Percentiles rank a stretch among this genome's conserved stretches.
phyloP scores from a whole-genome alignment of 345 rosid species.

The Rhodamnia argentea region DNA sequence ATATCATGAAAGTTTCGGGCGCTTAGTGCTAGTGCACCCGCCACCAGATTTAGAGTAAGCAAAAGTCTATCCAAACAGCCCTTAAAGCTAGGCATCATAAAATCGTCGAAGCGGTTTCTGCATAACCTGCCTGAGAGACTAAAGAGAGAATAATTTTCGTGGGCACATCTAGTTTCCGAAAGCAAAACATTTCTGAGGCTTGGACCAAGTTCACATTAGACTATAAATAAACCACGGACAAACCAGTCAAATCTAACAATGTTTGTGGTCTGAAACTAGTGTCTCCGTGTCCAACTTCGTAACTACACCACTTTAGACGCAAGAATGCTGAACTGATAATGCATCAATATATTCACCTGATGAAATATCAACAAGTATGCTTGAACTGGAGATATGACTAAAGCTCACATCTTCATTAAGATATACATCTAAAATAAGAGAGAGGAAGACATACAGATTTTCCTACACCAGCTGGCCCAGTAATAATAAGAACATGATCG shows the following conservation, averaged over 20 bases:
- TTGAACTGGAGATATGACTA: background rate
- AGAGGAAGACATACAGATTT: slow-evolving; percentile 61
- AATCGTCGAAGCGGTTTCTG: background rate
- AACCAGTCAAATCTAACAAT: background rate
- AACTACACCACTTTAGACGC: background rate
- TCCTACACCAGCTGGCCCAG: slow-evolving; percentile 90
- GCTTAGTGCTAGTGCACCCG: background rate
- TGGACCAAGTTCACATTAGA: background rate
- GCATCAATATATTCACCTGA: background rate
- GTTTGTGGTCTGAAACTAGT: background rate
- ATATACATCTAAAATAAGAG: background rate
- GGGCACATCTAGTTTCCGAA: background rate
- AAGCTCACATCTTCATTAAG: background rate
- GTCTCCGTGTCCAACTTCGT: background rate
- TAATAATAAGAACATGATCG: slow-evolving; percentile 48
- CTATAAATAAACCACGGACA: background rate
- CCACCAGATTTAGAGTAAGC: background rate
- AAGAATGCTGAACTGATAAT: background rate
- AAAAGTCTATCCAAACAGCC: background rate
- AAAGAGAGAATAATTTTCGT: background rate
- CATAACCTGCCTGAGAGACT: background rate
- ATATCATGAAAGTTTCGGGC: background rate
- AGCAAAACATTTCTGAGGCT: background rate
- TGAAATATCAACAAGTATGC: background rate
- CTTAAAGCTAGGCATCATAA: background rate